A percentile compares a stretch with the other conserved stretches of the same genome.
These are phyloP conservation scores for Sphaerulina musiva DNA, from an alignment of 2,329 filamentous ascomycete species.

Conservation along the genomic window DNA sequence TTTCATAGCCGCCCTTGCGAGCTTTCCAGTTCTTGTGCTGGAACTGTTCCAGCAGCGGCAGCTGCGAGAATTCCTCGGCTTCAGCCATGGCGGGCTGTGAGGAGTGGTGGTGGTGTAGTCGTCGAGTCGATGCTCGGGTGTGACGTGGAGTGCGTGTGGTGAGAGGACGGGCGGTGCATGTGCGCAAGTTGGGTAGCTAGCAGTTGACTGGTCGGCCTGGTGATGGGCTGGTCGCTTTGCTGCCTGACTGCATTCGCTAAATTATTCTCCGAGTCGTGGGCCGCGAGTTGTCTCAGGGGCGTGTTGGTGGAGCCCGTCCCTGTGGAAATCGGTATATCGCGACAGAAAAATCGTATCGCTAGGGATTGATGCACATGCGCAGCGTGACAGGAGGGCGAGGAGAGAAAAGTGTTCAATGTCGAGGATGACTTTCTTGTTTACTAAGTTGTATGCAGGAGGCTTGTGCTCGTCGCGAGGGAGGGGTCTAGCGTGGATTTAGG, in stretches of 20 bases:
- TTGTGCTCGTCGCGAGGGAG: too few species aligned
- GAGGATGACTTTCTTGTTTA: too few species aligned
- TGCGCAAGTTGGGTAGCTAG: neutral
- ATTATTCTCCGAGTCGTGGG: neutral
- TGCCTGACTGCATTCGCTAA: neutral
- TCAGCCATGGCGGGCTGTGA: constrained; percentile 59
- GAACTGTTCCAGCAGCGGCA: constrained; percentile 74
- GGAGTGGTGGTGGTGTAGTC: neutral
- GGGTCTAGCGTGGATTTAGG: too few species aligned
- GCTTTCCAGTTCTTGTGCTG: constrained; percentile 97
- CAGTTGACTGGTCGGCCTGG: neutral
- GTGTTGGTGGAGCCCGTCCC: too few species aligned
- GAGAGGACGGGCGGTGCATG: neutral
- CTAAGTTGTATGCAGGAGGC: too few species aligned
- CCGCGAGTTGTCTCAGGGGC: too few species aligned
- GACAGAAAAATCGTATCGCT: neutral
- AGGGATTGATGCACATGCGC: neutral
- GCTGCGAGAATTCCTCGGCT: constrained; percentile 74
- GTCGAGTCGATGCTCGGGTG: neutral
- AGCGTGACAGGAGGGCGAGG: neutral
- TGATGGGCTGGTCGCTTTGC: neutral
- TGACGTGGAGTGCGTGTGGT: neutral
- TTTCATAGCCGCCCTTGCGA: constrained; percentile 89
- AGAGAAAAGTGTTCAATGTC: too few species aligned
- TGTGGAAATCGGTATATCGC: neutral